A percentile compares a stretch with the other conserved stretches of the same genome.
phyloP scores from a whole-genome alignment of 2,329 filamentous ascomycete genomes.

The Trichophyton benhamiae region DNA sequence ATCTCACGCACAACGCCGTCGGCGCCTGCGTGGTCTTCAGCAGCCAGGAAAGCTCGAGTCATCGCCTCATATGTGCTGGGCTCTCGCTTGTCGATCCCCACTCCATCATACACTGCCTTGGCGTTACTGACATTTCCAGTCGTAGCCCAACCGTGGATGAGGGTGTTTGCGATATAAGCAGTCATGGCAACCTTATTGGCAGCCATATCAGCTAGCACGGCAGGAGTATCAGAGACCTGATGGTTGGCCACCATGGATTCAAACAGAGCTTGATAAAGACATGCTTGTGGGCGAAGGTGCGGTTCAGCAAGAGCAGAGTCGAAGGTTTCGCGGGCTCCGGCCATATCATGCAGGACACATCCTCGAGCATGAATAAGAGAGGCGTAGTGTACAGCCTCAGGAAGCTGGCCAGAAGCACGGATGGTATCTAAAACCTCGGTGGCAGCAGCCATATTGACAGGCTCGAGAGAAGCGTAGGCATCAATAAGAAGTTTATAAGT shows the following conservation, averaged over 20 bases:
- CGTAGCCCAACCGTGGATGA: slow-evolving; percentile 92
- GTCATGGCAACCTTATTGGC: slow-evolving; percentile 67
- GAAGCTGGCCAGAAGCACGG: slow-evolving; percentile 56
- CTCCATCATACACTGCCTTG: slow-evolving; percentile 63
- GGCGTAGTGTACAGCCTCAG: slow-evolving; percentile 90
- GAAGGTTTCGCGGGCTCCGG: slow-evolving; percentile 68
- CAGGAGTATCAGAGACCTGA: slow-evolving; percentile 61
- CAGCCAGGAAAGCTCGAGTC: slow-evolving; percentile 81
- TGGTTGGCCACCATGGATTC: slow-evolving; percentile 96
- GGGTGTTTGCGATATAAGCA: slow-evolving; percentile 93
- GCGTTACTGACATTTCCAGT: slow-evolving; percentile 71
- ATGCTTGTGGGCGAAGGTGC: slow-evolving; percentile 61
- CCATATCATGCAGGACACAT: slow-evolving; percentile 84
- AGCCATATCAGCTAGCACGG: slow-evolving; percentile 64
- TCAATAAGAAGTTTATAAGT: slow-evolving; percentile 97
- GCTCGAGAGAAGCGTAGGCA: slow-evolving; percentile 85
- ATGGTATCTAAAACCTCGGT: slow-evolving; percentile 74
- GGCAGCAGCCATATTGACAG: slow-evolving; percentile 75
- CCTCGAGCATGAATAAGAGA: slow-evolving; percentile 92
- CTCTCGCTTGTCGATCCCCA: slow-evolving; percentile 68
- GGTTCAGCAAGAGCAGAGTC: slow-evolving; percentile 61
- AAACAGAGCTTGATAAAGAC: slow-evolving; percentile 91
- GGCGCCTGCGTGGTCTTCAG: slow-evolving; percentile 65
- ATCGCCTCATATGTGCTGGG: slow-evolving; percentile 98
- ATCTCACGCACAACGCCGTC: slow-evolving; percentile 78